phyloP scores from a whole-genome alignment of 106 monocot genomes.

The Acanthochlamys bracteata region DNA sequence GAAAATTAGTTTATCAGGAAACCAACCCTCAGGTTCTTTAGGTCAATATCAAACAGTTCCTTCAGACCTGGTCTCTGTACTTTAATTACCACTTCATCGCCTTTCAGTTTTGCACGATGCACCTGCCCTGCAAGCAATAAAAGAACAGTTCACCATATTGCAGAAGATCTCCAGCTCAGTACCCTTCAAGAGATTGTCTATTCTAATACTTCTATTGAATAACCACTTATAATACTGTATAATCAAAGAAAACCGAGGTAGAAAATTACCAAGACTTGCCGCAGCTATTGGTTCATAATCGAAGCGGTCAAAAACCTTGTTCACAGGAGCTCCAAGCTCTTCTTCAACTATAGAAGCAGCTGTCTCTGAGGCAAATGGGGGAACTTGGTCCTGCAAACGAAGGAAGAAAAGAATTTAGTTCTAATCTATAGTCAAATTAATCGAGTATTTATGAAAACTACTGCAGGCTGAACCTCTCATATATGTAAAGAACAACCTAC shows the following conservation, averaged over 20 bases:
- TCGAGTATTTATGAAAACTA: slow-evolving; percentile 5
- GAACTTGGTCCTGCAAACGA: slow-evolving; percentile 83
- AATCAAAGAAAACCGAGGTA: no score
- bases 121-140: slow-evolving; percentile 72
- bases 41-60: slow-evolving; percentile 92
- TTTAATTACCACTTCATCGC: slow-evolving; percentile 66
- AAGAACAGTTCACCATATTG: no score
- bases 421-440: no score
- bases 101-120: slow-evolving; percentile 94
- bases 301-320: slow-evolving; percentile 79
- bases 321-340: slow-evolving; percentile 67
- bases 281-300: slow-evolving; percentile 98
- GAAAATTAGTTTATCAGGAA: not conserved
- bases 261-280: slow-evolving; percentile 87
- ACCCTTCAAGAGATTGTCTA: no score
- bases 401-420: slow-evolving; percentile 2
- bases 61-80: slow-evolving; percentile 98
- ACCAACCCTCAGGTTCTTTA: slow-evolving; percentile 94
- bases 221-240: no score
- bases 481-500: no score
- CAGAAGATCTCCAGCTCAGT: no score
- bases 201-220: no score
- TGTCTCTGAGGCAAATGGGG: slow-evolving; percentile 87
- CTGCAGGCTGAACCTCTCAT: no score
- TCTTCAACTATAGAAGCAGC: slow-evolving; percentile 92